Evolutionary conservation across 2,329 filamentous ascomycete genomes (phyloP).

Genomic region (Knufia petricola): DNA sequence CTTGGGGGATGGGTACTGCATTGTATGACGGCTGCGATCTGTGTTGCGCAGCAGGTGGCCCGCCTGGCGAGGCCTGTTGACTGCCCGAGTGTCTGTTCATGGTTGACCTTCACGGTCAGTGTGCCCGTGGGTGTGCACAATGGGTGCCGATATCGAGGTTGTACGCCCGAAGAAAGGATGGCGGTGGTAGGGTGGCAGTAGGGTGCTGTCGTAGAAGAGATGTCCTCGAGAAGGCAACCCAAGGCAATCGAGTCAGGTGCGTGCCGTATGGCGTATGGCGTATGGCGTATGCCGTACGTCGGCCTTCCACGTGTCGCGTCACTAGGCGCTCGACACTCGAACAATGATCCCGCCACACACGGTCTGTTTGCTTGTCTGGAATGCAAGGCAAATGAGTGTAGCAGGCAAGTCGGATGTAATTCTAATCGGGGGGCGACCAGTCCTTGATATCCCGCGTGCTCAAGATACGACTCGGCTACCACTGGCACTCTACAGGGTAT

Average conservation of each 20-base stretch:
- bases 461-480: neutral
- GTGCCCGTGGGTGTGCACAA: constrained; percentile 2
- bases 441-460: neutral
- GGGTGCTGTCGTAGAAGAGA: too few relatives aligned
- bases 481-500: neutral
- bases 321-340: too few relatives aligned
- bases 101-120: constrained; percentile 6
- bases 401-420: neutral
- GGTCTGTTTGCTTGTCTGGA: neutral
- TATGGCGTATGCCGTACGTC: too few relatives aligned
- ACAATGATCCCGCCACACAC: too few relatives aligned
- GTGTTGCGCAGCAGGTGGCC: neutral
- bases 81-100: constrained; percentile 8
- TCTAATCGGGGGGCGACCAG: neutral
- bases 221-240: neutral
- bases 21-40: constrained; percentile 2
- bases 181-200: too few relatives aligned
- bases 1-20: constrained; percentile 1
- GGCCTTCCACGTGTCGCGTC: neutral
- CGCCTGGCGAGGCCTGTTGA: constrained; percentile 2
- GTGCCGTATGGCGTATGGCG: too few relatives aligned
- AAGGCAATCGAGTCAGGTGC: neutral
- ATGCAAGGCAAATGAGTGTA: constrained; percentile 3
- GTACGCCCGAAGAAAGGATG: neutral
- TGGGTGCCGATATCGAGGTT: neutral